Conservation (phyloP, 176 grass and related monocot genomes). For the Carex scoparia region DNA sequence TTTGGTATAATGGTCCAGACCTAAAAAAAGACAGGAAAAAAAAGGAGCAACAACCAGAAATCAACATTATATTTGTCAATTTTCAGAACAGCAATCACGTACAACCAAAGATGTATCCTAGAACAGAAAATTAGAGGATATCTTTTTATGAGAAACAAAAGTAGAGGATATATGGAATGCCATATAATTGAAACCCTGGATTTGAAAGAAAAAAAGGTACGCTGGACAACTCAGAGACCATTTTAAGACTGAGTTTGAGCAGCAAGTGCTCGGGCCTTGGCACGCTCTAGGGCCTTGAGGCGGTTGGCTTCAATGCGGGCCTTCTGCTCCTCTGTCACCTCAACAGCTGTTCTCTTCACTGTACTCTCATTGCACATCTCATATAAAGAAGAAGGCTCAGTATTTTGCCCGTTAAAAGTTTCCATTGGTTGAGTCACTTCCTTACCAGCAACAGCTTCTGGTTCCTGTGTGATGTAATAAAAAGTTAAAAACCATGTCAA, state of each 20-base stretch:
- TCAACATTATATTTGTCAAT: background rate
- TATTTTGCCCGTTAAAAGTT: conserved; percentile 1
- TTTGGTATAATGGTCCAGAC: background rate
- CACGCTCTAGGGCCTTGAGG: conserved; percentile 75
- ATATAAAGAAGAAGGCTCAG: background rate
- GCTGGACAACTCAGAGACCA: background rate
- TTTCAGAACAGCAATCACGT: background rate
- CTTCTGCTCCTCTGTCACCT: conserved; percentile 59
- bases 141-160: no score
- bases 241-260: conserved; percentile 24
- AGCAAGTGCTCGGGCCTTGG: conserved; percentile 39
- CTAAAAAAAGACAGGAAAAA: background rate
- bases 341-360: conserved; percentile 25
- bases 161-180: background rate
- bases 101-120: background rate
- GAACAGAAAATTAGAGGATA: background rate
- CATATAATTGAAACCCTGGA: background rate
- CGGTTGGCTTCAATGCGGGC: conserved; percentile 71
- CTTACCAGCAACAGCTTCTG: conserved; percentile 10
- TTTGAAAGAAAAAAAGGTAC: background rate
- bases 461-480: background rate
- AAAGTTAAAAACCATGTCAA: background rate
- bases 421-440: conserved; percentile 10
- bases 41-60: background rate
- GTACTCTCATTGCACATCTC: background rate